These are phyloP conservation scores for Botrytis porri DNA, from an alignment of 2,329 filamentous ascomycete genomes.

Conservation along the genomic window DNA sequence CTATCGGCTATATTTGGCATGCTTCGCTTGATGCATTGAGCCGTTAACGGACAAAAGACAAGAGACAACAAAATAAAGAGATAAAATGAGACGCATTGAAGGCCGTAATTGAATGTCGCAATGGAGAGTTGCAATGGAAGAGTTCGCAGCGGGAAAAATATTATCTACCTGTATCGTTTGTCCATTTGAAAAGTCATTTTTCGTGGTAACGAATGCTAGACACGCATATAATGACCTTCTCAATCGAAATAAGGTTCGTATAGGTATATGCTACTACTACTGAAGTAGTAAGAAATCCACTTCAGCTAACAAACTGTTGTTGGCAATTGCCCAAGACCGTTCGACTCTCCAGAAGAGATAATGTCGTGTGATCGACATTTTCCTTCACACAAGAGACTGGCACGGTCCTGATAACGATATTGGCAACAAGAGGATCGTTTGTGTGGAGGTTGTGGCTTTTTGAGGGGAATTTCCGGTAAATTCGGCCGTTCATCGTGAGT, in stretches of 20 bases:
- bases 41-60: slow-evolving; percentile 33
- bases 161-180: neutral
- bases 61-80: neutral
- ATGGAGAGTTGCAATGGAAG: neutral
- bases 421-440: slow-evolving; percentile 1
- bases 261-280: slow-evolving; percentile 10
- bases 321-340: neutral
- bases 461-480: neutral
- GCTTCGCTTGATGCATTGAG: slow-evolving; percentile 27
- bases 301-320: slow-evolving; percentile 3
- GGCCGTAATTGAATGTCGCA: neutral
- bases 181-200: neutral
- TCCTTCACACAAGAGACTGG: neutral
- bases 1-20: slow-evolving; percentile 21
- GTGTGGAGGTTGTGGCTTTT: neutral
- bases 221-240: neutral
- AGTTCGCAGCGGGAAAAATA: neutral
- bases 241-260: neutral
- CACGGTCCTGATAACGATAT: slow-evolving; percentile 12
- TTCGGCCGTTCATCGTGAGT: neutral
- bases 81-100: neutral
- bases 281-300: slow-evolving; percentile 1
- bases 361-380: slow-evolving; percentile 13
- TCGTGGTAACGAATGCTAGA: neutral
- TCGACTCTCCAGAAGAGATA: slow-evolving; percentile 5